A percentile compares a stretch with the other conserved stretches of the same genome.
Conservation (phyloP, 768 basidiomycete species). For the Naganishia kalamii region DNA sequence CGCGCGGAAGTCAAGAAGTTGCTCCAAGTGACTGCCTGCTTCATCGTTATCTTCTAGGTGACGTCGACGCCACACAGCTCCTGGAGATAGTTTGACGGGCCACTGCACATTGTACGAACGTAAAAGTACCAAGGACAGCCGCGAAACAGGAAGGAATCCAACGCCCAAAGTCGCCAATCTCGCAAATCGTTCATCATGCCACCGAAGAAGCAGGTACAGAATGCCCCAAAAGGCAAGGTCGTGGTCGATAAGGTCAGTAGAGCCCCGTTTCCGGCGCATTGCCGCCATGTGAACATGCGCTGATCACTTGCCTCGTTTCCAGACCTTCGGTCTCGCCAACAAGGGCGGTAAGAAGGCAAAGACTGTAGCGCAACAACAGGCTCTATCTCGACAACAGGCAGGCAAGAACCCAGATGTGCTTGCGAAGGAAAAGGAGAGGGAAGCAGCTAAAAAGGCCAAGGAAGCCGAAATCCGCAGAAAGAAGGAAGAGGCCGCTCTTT, state of each 20-base stretch:
- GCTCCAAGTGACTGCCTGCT: background rate
- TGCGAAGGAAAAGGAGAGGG: slow-evolving; percentile 78
- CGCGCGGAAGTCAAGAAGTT: background rate
- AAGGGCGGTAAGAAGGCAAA: slow-evolving; percentile 55
- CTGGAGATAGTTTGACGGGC: background rate
- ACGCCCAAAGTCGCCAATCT: background rate
- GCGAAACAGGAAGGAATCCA: background rate
- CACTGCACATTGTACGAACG: too few relatives aligned
- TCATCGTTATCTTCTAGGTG: background rate
- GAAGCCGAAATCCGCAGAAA: slow-evolving; percentile 39
- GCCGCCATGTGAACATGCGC: too few relatives aligned
- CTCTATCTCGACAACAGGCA: background rate
- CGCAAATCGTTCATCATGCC: slow-evolving; percentile 18
- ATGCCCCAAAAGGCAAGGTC: slow-evolving; percentile 15
- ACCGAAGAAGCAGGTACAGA: slow-evolving; percentile 18
- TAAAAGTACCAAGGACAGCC: too few relatives aligned
- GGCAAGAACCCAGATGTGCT: slow-evolving; percentile 40
- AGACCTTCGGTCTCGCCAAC: slow-evolving; percentile 52
- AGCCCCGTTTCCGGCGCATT: background rate
- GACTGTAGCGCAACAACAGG: slow-evolving; percentile 46
- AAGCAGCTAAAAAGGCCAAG: slow-evolving; percentile 40
- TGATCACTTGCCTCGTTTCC: background rate
- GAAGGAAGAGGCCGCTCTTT: slow-evolving; percentile 69
- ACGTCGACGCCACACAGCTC: too few relatives aligned
- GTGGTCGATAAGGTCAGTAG: slow-evolving; percentile 21